Evolutionary conservation across 768 basidiomycete species (phyloP).

Genomic region (Coprinellus micaceus): DNA sequence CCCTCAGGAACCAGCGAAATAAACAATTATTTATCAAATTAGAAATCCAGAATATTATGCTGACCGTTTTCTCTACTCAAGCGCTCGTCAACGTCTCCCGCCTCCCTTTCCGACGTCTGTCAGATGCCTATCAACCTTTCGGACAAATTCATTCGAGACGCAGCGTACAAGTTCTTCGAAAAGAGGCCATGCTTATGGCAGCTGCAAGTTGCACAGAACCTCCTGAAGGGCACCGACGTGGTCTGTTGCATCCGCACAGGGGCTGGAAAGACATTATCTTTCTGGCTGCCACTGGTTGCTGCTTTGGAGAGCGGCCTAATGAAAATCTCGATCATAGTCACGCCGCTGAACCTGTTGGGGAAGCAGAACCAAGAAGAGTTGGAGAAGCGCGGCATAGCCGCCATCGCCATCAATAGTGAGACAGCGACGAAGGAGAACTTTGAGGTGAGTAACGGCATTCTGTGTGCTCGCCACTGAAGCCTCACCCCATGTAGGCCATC

Average conservation of each 20-base stretch:
- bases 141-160: too few relatives aligned
- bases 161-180: constrained; percentile 5
- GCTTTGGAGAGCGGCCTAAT: constrained; percentile 9
- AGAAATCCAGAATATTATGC: too few relatives aligned
- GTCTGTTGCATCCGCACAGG: constrained; percentile 17
- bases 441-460: constrained; percentile 16
- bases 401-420: constrained; percentile 14
- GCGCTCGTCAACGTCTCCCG: too few relatives aligned
- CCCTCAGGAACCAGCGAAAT: too few relatives aligned
- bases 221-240: constrained; percentile 16
- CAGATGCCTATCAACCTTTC: too few relatives aligned
- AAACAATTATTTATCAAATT: too few relatives aligned
- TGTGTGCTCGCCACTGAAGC: background rate
- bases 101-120: too few relatives aligned
- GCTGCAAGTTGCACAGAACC: constrained; percentile 7
- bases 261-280: constrained; percentile 19
- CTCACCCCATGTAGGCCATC: constrained; percentile 17
- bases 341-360: constrained; percentile 20
- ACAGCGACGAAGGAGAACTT: constrained; percentile 14
- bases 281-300: constrained; percentile 19
- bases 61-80: too few relatives aligned
- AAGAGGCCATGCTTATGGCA: constrained; percentile 17
- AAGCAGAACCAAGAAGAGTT: constrained; percentile 15
- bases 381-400: constrained; percentile 12
- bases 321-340: constrained; percentile 18